phyloP scores from a whole-genome alignment of 2,329 filamentous ascomycete genomes.

The Paracamarosporium sp. region DNA sequence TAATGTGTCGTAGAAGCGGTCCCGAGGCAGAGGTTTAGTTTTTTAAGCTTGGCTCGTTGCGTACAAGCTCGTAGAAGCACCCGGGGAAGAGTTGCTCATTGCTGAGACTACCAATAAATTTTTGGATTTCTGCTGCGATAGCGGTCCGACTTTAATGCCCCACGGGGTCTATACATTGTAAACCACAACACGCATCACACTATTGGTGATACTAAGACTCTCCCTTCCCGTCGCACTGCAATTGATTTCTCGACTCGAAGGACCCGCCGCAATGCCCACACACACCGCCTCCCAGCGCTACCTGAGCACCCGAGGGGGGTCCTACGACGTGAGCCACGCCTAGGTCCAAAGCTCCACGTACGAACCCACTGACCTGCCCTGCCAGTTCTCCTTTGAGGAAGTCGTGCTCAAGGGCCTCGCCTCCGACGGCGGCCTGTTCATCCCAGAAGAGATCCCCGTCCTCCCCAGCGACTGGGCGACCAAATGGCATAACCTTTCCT shows the following conservation, averaged over 20 bases:
- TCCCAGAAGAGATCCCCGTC: conserved; percentile 80
- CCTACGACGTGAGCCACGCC: conserved; percentile 61
- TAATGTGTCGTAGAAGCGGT: neutral
- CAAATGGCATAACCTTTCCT: conserved; percentile 78
- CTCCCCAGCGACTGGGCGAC: conserved; percentile 69
- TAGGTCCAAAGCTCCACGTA: neutral
- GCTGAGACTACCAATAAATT: conserved; percentile 6
- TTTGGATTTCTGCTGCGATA: conserved; percentile 5
- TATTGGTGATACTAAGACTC: neutral
- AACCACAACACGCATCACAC: conserved; percentile 7
- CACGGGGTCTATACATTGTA: conserved; percentile 23
- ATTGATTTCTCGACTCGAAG: conserved; percentile 11
- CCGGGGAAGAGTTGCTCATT: neutral
- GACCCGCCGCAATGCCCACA: conserved; percentile 44
- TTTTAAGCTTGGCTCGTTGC: neutral
- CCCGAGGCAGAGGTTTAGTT: neutral
- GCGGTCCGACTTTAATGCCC: conserved; percentile 16
- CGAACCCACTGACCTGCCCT: conserved; percentile 13
- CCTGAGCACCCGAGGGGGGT: conserved; percentile 68
- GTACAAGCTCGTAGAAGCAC: no score
- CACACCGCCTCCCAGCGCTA: conserved; percentile 66
- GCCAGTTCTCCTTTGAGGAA: conserved; percentile 84
- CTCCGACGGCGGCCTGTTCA: conserved; percentile 85
- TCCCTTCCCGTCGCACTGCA: conserved; percentile 1
- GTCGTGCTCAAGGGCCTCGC: conserved; percentile 90